Percentiles rank a stretch among this genome's conserved stretches.
Conservation (phyloP, 1,139 yeast genomes). For the Saccharomyces hybrid region DNA sequence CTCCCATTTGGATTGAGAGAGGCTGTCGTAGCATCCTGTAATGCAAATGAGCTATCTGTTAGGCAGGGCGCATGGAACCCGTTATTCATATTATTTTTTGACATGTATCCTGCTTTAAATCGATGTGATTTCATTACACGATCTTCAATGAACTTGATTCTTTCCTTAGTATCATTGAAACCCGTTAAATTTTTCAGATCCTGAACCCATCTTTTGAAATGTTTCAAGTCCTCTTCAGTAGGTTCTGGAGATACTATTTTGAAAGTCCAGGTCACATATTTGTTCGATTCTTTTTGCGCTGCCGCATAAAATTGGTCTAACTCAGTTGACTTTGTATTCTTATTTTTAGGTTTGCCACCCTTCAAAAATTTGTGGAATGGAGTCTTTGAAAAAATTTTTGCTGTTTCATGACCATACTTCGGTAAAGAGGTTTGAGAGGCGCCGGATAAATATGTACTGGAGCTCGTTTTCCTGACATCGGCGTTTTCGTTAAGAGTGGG, state of each 20-base stretch:
- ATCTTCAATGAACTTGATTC: conserved; percentile 32
- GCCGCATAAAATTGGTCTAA: conserved; percentile 30
- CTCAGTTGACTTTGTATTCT: not conserved
- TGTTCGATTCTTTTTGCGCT: conserved; percentile 24
- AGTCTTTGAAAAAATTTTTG: not conserved
- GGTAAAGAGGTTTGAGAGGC: not conserved
- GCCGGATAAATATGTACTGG: not conserved
- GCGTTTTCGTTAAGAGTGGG: conserved; percentile 16
- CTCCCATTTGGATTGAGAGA: conserved; percentile 5
- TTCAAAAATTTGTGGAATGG: not conserved
- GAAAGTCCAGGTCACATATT: conserved; percentile 25
- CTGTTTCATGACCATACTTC: not conserved
- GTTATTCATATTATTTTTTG: conserved; percentile 6
- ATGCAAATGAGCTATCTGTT: not conserved
- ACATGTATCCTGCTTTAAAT: conserved; percentile 16
- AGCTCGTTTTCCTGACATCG: not conserved
- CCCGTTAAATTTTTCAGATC: conserved; percentile 39
- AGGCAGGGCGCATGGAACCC: conserved; percentile 12
- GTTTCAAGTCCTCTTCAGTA: conserved; percentile 32
- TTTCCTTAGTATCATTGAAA: conserved; percentile 31
- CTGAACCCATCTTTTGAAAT: conserved; percentile 40
- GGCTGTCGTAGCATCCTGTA: conserved; percentile 6
- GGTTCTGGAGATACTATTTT: conserved; percentile 20
- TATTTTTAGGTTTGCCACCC: not conserved
- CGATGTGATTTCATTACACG: conserved; percentile 22